These are phyloP conservation scores for Filosporella fistucella DNA, from an alignment of 495 filamentous ascomycete genomes.

Conservation along the genomic window DNA sequence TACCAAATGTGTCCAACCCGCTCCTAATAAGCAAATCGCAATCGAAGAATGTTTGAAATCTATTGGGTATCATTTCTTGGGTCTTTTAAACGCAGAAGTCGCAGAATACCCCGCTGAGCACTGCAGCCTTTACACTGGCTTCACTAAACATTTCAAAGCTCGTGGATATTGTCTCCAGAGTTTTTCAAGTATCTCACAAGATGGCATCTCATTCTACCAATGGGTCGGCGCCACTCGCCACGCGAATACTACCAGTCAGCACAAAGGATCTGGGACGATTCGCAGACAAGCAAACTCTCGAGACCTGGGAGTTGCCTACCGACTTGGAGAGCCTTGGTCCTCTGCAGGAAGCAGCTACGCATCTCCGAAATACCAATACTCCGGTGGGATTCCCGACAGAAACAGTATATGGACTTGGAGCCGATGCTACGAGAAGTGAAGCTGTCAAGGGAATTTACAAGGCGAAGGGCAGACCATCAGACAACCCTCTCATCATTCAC, in stretches of 20 bases:
- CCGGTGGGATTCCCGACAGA: conserved; percentile 97
- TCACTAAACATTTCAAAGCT: conserved; percentile 3
- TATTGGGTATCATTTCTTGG: conserved; percentile 7
- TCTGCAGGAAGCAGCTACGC: conserved; percentile 18
- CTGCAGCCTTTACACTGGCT: conserved; percentile 18
- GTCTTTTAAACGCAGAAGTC: conserved; percentile 22
- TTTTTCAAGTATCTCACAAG: neutral
- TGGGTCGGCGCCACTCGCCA: conserved; percentile 4
- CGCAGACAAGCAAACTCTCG: conserved; percentile 10
- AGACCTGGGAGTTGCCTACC: conserved; percentile 20
- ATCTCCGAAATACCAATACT: conserved; percentile 15
- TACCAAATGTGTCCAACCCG: no score
- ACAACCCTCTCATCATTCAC: conserved; percentile 96
- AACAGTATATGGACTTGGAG: conserved; percentile 94
- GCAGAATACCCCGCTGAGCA: conserved; percentile 19
- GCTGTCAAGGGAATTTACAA: conserved; percentile 91
- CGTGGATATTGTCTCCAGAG: neutral
- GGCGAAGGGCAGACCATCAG: conserved; percentile 83
- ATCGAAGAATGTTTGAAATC: conserved; percentile 17
- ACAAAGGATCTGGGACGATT: conserved; percentile 16
- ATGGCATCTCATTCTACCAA: conserved; percentile 12
- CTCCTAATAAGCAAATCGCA: no score
- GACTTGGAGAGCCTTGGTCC: conserved; percentile 6
- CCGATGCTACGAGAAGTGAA: conserved; percentile 78
- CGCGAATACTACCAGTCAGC: conserved; percentile 16